Evolutionary conservation across 192 early-diverging fungal species (phyloP).

Genomic region (Podila epigama): DNA sequence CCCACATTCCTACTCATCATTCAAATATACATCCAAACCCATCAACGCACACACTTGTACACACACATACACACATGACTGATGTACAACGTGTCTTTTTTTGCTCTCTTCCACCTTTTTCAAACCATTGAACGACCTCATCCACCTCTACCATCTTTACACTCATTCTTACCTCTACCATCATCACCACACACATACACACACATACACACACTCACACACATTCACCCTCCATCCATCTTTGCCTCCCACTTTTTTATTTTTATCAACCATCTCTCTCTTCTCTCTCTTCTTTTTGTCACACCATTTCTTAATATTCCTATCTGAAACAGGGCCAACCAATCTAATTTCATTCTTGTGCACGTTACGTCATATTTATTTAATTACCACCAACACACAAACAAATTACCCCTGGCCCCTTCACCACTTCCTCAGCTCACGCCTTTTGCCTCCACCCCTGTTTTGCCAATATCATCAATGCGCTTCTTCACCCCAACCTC

Average conservation of each 20-base stretch:
- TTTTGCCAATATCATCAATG: not conserved
- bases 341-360: not conserved
- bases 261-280: no score
- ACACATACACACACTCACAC: not conserved
- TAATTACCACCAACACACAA: not conserved
- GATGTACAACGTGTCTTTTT: not conserved
- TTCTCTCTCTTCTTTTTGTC: not conserved
- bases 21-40: no score
- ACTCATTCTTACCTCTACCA: no score
- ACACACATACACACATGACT: not conserved
- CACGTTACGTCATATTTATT: not conserved
- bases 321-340: conserved; percentile 1
- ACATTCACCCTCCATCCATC: not conserved
- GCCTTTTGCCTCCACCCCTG: not conserved
- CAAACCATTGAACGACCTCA: not conserved
- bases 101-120: not conserved
- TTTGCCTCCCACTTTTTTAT: not conserved
- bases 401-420: no score
- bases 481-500: not conserved
- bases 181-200: not conserved
- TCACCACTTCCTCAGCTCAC: no score
- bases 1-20: no score
- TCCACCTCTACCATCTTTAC: no score
- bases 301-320: not conserved
- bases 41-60: not conserved